Conservation (phyloP, 2,329 filamentous ascomycete species). For the Aureobasidium sp. region DNA sequence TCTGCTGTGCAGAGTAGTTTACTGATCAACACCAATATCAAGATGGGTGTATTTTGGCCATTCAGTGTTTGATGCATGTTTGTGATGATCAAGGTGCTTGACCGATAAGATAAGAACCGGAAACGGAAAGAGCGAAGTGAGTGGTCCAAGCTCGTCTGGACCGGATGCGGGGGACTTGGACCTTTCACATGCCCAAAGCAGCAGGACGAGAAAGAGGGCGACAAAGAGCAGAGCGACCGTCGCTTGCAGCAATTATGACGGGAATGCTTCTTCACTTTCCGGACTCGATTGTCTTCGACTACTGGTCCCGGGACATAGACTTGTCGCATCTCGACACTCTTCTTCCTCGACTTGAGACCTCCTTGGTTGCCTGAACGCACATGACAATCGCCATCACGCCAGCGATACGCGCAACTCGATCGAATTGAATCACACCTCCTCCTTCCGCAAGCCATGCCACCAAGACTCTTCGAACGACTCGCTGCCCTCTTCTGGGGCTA, state of each 20-base stretch:
- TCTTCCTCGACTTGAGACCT: background rate
- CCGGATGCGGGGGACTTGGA: slow-evolving; percentile 9
- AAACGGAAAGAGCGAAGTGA: background rate
- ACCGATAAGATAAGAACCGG: slow-evolving; percentile 6
- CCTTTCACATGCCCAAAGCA: background rate
- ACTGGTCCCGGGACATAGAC: too few species aligned
- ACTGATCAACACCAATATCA: background rate
- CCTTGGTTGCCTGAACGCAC: background rate
- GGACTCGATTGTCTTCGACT: background rate
- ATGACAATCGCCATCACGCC: too few species aligned
- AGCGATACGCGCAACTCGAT: background rate
- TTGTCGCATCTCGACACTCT: background rate
- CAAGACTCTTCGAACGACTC: slow-evolving; percentile 23
- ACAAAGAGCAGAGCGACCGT: slow-evolving; percentile 1
- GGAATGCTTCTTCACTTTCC: background rate
- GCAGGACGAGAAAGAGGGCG: background rate
- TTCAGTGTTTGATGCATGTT: too few species aligned
- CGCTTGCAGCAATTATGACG: background rate
- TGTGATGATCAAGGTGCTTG: slow-evolving; percentile 13
- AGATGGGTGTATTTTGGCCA: background rate
- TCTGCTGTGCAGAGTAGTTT: slow-evolving; percentile 1
- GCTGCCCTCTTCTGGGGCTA: slow-evolving; percentile 36
- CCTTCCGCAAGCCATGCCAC: background rate
- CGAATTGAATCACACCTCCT: background rate
- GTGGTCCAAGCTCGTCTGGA: background rate